A percentile compares a stretch with the other conserved stretches of the same genome.
Conservation (phyloP, 2,329 filamentous ascomycete species). For the Leptographium procerum region DNA sequence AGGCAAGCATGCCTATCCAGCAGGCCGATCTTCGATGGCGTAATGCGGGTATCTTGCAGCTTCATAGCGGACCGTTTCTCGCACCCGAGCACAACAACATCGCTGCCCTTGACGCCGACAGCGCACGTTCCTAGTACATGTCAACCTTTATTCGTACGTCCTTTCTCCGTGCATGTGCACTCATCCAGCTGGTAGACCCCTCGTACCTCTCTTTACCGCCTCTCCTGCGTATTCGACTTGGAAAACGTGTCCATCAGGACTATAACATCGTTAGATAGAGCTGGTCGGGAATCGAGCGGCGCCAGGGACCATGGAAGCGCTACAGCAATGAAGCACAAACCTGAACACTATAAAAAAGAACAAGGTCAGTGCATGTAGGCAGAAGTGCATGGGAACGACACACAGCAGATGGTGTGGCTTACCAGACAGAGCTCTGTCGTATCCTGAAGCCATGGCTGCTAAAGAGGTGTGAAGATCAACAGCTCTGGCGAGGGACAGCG, state of each 20-base stretch:
- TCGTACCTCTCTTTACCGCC: constrained; percentile 87
- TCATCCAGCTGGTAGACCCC: background rate
- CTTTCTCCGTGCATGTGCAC: background rate
- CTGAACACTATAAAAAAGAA: constrained; percentile 60
- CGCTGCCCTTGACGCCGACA: constrained; percentile 88
- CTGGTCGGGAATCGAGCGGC: background rate
- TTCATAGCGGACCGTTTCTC: constrained; percentile 99
- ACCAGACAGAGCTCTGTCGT: constrained; percentile 99
- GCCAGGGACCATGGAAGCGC: background rate
- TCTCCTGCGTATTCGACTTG: constrained; percentile 99
- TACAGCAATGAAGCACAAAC: constrained; percentile 30
- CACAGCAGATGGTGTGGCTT: constrained; percentile 24
- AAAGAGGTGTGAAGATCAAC: background rate
- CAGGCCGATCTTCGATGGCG: constrained; percentile 94
- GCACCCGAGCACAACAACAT: constrained; percentile 92
- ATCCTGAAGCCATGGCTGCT: constrained; percentile 70
- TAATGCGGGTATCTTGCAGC: constrained; percentile 97
- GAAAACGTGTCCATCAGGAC: constrained; percentile 98
- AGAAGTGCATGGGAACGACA: background rate
- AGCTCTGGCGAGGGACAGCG: background rate
- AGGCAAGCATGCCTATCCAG: constrained; percentile 89
- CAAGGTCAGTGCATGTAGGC: constrained; percentile 27
- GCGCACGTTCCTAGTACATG: constrained; percentile 71
- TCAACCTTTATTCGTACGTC: background rate
- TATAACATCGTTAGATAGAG: constrained; percentile 25